Base-by-base conservation (phyloP, 1,284 basidiomycete genomes). In the Marasmius tenuissimus region DNA sequence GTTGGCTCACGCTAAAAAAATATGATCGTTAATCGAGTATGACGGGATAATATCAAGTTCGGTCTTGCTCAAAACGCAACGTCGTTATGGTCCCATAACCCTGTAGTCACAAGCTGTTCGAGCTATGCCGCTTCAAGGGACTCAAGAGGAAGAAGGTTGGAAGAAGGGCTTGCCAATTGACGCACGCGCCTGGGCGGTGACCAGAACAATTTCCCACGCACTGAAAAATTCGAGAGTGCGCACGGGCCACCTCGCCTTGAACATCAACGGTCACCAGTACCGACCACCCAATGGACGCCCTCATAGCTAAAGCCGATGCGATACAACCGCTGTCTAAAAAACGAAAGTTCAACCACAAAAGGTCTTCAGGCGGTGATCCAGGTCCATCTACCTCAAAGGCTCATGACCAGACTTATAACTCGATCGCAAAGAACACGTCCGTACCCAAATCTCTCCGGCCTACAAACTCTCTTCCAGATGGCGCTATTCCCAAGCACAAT, bases 291-390 rank as follows among this genome's bases (percentile, higher is more conserved):
- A 91, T 92, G 88, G 88, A 93, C 71, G 77, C 85, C 10, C 82
- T 94, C 14, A 80, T 93, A 61, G 85, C 89, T 12, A 85, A 87
- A 65, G 89, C 89, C 34, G 80, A 91, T 59, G 83, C 88, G 2
- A 77, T 89, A 37, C 75, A 75, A 42, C 82, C 85, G 22, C 61
- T 82, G 51, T 68, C 74, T 55, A 80, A 82, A 66, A 81, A 77
- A 69, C 67, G 75, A 63, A 75, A 78, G 68, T 47, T n/a, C 45
- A 35, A 54, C 14, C 38, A 51, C 4, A 20, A 33, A 3, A 54
- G 38, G 52, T 14, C 50, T 18, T 20, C 54, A 64, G 11, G 0
- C n/a, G 16, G 60, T 10, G 42, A 45, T 60, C 42, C 50, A n/a
- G 37, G 76, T 10, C 61, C 76, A 62, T 64, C 68, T 64, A 66